Base-by-base conservation (phyloP, 176 grass and related monocot species). In the Ananas comosus region DNA sequence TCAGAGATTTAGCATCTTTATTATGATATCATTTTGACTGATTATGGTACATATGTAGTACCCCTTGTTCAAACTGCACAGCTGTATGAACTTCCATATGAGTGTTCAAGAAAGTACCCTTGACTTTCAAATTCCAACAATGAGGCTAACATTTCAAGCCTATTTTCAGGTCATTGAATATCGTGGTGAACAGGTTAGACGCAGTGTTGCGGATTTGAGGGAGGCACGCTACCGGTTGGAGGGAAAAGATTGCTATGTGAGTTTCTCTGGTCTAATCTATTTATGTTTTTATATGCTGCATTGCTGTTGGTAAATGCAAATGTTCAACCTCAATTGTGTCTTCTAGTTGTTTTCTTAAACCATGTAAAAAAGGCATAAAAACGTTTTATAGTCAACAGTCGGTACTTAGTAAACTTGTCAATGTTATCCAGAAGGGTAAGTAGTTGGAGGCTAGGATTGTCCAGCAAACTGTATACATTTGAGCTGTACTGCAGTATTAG, bases 221-320 rank as follows among this genome's bases (percentile, higher is more conserved):
- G 94, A 97, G 77, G 82, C 67, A 75, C 72, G 77, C 51, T 97
- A 97, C 68, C 86, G 77, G 3, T 67, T 80, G 65, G 81, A 92
- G 72, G 86, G 89, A 70, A 97, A 97, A 90, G 94, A 92, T 97
- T 97, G 94, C 82, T 97, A 97, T 82, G 89, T 97, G 80, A 86
- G 80, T 85, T 25, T 42, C 79, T 67, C 76, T 73, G 53, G 66
- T 72, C 65, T 56, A 65, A 14, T 71, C 73, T 50, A 1, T 71
- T n/a, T 13, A 14, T 61, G 3, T 22, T 19, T 11, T 65, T 53
- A 27, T 67, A 18, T 53, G 63, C 57, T 66, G 14, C 10, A 27
- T 23, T 67, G 49, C 24, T 75, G 5, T 53, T 76, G 49, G 27
- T 50, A 53, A 27, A 67, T 56, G 50, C 49, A 56, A 17, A 16